Percentiles rank a stretch among this genome's conserved stretches.
phyloP scores from a whole-genome alignment of 306 rosid genomes.

The Citrullus mucosospermus region DNA sequence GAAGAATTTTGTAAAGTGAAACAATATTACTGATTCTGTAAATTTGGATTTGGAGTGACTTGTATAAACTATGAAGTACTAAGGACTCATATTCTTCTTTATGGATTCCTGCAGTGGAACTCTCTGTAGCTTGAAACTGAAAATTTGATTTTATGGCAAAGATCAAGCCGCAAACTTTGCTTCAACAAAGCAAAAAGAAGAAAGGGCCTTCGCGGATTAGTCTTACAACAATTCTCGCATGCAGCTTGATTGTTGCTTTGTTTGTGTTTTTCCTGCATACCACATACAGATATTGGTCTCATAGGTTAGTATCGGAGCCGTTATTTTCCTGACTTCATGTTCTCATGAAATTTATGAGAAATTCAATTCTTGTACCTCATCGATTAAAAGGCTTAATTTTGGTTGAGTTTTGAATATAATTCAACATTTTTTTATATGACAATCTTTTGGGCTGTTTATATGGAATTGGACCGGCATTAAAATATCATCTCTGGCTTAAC shows the following conservation, averaged over 20 bases:
- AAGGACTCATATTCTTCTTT: background rate
- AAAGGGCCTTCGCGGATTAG: slow-evolving; percentile 53
- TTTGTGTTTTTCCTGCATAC: slow-evolving; percentile 32
- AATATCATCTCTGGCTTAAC: slow-evolving; percentile 12
- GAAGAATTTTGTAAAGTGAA: background rate
- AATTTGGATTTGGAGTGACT: background rate
- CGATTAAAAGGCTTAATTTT: background rate
- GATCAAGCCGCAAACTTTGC: slow-evolving; percentile 62
- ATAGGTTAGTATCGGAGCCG: slow-evolving; percentile 27
- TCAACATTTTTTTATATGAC: background rate
- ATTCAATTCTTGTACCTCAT: background rate
- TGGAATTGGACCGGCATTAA: slow-evolving; percentile 10
- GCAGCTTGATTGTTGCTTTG: slow-evolving; percentile 32
- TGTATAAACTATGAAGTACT: background rate
- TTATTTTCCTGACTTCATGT: background rate
- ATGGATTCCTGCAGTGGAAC: slow-evolving; percentile 6
- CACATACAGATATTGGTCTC: slow-evolving; percentile 42
- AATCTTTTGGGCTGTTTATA: background rate
- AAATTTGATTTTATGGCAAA: slow-evolving; percentile 37
- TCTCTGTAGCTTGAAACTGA: slow-evolving; percentile 9
- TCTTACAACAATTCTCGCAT: slow-evolving; percentile 25
- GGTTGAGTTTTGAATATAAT: background rate
- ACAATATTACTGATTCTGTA: background rate
- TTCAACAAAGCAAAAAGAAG: slow-evolving; percentile 72
- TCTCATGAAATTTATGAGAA: background rate